Evolutionary conservation across 352 stramenopile genomes (phyloP).

Genomic region (Phytophthora hybrid): DNA sequence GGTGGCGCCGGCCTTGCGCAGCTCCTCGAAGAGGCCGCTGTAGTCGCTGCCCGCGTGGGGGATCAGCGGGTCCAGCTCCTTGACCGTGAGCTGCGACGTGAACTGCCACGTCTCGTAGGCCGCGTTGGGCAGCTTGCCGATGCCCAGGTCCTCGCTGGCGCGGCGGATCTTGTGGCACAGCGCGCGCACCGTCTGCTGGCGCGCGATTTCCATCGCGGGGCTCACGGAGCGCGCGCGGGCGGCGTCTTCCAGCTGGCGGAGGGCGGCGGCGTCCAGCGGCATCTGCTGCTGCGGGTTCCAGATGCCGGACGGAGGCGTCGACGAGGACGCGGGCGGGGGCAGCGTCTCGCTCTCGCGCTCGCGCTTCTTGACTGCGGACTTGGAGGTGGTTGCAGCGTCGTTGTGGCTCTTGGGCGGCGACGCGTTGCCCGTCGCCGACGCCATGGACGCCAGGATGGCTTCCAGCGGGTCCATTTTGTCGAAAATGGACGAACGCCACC

Average conservation of each 20-base stretch:
- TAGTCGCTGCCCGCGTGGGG: constrained; percentile 78
- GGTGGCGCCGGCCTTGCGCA: constrained; percentile 75
- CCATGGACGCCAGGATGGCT: constrained; percentile 86
- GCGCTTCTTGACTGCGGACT: constrained; percentile 41
- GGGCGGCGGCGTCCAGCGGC: constrained; percentile 28
- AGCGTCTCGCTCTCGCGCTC: constrained; percentile 13
- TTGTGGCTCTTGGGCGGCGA: background rate
- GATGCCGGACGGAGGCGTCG: constrained; percentile 36
- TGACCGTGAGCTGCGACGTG: constrained; percentile 75
- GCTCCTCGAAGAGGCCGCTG: constrained; percentile 73
- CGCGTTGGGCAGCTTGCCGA: constrained; percentile 82
- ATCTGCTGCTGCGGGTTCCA: constrained; percentile 64
- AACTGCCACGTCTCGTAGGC: constrained; percentile 90
- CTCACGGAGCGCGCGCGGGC: constrained; percentile 34
- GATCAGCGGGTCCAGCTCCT: constrained; percentile 76
- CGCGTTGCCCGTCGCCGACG: constrained; percentile 75
- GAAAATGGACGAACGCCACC: background rate
- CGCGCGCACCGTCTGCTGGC: constrained; percentile 71
- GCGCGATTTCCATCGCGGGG: constrained; percentile 69
- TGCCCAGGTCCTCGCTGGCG: constrained; percentile 76
- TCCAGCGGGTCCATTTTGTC: constrained; percentile 60
- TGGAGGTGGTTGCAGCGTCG: background rate
- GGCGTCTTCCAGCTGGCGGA: constrained; percentile 24
- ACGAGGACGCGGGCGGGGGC: background rate
- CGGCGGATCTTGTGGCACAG: constrained; percentile 76